Evolutionary conservation across 2,329 filamentous ascomycete genomes (phyloP), one percentile per base, ranked within the genome.

Genomic region (Tolypocladium paradoxum): DNA sequence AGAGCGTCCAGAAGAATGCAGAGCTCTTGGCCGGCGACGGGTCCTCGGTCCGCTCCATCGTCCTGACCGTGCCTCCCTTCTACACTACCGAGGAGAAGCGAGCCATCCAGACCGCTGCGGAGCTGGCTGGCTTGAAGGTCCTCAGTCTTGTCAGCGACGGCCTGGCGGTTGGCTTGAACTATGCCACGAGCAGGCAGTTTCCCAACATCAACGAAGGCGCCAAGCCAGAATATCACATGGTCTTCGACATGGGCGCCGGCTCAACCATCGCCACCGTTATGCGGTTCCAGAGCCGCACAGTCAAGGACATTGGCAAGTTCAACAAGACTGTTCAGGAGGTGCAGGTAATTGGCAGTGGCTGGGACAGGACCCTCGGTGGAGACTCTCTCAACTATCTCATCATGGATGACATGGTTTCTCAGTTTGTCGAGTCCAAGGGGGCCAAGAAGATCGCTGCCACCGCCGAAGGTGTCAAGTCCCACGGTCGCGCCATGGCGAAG

Each of bases 291-390:
- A 87, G 88, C 66, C 85, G 86, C 61, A 84, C 80, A 2, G 85
- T 97, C 57, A 99, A 97, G 77, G 92, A 96, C 62, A 73, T 92
- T 53, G 91, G 90, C 59, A 90, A 88, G 68, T 92, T 82, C 75
- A 97, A 96, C 77, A 97, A 97, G 81, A 96, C 90, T 1, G 74
- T 99, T 34, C 93, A 97, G 67, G 93, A 99, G 68, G 86, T 97
- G n/a, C 83, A 90, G 56, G 88, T 95, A 37, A 62, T 96, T 46
- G 91, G 92, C 54, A 81, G 81, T 60, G 90, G 89, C 56, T 99
- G 89, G 88, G 93, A 99, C 65, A 82, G 83, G 63, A 88, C 86
- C 3, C 83, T 99, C 20, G 93, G 93, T 55, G 93, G 93, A 53
- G 92, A 99, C 66, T 77, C 85, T 35, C 77, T 99, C 56, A 99